These are phyloP conservation scores for Lyophyllum semitale DNA, from an alignment of 768 basidiomycete genomes.

Conservation along the genomic window DNA sequence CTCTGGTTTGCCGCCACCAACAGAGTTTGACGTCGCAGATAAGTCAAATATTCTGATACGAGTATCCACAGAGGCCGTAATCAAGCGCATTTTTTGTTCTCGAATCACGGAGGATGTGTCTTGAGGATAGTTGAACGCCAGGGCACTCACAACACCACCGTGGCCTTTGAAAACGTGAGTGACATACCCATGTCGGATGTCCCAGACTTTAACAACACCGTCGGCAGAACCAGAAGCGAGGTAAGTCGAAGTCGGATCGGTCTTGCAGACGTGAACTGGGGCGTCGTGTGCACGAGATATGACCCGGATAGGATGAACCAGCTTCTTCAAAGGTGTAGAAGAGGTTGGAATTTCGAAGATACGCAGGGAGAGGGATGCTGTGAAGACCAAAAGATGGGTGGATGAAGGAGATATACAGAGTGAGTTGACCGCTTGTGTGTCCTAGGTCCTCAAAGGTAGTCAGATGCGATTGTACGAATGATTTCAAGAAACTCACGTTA, in stretches of 20 bases:
- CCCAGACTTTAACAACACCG: constrained; percentile 97
- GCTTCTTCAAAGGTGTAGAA: constrained; percentile 40
- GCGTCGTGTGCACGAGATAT: constrained; percentile 88
- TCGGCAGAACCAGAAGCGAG: constrained; percentile 96
- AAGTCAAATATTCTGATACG: constrained; percentile 92
- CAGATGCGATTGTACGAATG: constrained; percentile 1
- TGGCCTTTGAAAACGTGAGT: constrained; percentile 97
- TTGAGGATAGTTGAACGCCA: constrained; percentile 80
- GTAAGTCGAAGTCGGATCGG: constrained; percentile 85
- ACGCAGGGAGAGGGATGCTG: constrained; percentile 77
- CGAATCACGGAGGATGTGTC: constrained; percentile 51
- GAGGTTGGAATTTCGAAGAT: constrained; percentile 77
- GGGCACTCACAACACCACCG: constrained; percentile 93
- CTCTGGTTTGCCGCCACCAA: constrained; percentile 62
- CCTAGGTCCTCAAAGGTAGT: constrained; percentile 52
- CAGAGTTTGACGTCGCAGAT: constrained; percentile 59
- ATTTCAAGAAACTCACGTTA: constrained; percentile 66
- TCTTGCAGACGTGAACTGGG: constrained; percentile 86
- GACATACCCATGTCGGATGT: constrained; percentile 81
- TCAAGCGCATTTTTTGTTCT: constrained; percentile 68
- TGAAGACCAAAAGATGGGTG: constrained; percentile 77
- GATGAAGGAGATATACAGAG: constrained; percentile 80
- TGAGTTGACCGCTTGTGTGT: constrained; percentile 81
- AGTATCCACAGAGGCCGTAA: constrained; percentile 92
- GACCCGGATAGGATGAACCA: constrained; percentile 70